Evolutionary conservation across 2,329 filamentous ascomycete genomes (phyloP), one percentile per base, ranked within the genome.

Genomic region (Aspergillus brasiliensis): DNA sequence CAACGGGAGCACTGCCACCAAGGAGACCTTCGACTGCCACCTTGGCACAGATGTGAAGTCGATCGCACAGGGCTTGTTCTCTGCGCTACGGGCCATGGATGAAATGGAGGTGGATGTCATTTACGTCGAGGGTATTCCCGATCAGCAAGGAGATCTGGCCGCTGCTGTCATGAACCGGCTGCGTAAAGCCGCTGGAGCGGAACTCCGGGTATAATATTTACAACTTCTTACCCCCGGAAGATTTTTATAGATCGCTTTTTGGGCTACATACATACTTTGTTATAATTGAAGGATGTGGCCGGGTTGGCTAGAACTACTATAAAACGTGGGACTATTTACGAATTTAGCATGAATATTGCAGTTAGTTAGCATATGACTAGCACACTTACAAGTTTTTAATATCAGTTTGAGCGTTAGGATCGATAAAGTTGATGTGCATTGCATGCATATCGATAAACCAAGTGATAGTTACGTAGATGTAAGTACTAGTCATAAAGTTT

Each of bases 41-140:
- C 81, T 99, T 13, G 93, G 94, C 0, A 78, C 78, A 15, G 85
- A 90, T 47, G 88, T 87, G 0, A 85, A 86, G 65, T 85, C 85
- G 31, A 92, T 99, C 67, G 94, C 95, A 1, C 87, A 93, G 67
- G 91, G 91, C 0, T 81, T 99, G 13, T 99, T 99, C 74, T 91
- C 91, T 11, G 91, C 92, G 1, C 80, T 99, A 56, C 84, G 95
- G 56, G 91, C 93, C 67, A 83, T 99, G 63, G 95, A 99, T 74
- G 86, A 88, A 69, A 83, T 87, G 63, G 85, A 87, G 28, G 92
- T 92, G 3, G 88, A 95, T 71, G 82, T 90, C 19, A 97, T 99
- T 55, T 91, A 93, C 67, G 91, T 98, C 10, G 95, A 99, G 74
- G 94, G 94, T 2, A 90, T 97, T 59, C 76, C 81, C 19, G 90